Percentiles rank a stretch among this genome's conserved stretches.
Evolutionary conservation across 148 eudicot genomes (phyloP).

Genomic region (Vaccinium darrowii): DNA sequence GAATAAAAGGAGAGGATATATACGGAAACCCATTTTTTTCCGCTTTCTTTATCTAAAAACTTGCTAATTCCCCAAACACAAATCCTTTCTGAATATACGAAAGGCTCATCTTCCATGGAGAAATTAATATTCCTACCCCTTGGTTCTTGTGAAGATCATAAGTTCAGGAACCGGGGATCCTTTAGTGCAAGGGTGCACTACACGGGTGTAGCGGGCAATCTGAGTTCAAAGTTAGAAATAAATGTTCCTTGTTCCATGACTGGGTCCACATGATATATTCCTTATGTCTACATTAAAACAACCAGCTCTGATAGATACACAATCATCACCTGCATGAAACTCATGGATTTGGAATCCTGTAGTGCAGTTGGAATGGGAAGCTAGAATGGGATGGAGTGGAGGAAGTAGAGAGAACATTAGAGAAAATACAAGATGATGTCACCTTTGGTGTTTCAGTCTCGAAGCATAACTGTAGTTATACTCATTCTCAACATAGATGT

Average conservation of each 20-base stretch:
- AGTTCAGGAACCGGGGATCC: too few relatives aligned
- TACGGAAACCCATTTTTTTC: neutral
- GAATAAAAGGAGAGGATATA: neutral
- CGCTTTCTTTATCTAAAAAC: neutral
- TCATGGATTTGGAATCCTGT: too few relatives aligned
- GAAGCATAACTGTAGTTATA: too few relatives aligned
- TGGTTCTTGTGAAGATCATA: neutral
- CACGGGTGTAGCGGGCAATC: too few relatives aligned
- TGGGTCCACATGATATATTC: constrained; percentile 84
- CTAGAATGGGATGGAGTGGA: too few relatives aligned
- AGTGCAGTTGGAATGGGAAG: too few relatives aligned
- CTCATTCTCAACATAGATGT: too few relatives aligned
- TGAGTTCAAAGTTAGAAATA: neutral
- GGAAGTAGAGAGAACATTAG: too few relatives aligned
- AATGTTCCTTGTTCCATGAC: constrained; percentile 79
- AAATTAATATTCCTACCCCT: neutral
- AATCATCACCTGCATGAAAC: constrained; percentile 68
- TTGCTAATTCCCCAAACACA: neutral
- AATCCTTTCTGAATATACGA: neutral
- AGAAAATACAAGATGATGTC: too few relatives aligned
- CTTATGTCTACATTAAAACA: constrained; percentile 71
- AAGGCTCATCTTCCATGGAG: neutral
- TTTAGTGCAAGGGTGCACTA: too few relatives aligned
- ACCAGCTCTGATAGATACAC: constrained; percentile 87
- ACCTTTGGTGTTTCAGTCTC: too few relatives aligned